phyloP scores from a whole-genome alignment of 495 filamentous ascomycete genomes.

The Hypoxylon rickii region DNA sequence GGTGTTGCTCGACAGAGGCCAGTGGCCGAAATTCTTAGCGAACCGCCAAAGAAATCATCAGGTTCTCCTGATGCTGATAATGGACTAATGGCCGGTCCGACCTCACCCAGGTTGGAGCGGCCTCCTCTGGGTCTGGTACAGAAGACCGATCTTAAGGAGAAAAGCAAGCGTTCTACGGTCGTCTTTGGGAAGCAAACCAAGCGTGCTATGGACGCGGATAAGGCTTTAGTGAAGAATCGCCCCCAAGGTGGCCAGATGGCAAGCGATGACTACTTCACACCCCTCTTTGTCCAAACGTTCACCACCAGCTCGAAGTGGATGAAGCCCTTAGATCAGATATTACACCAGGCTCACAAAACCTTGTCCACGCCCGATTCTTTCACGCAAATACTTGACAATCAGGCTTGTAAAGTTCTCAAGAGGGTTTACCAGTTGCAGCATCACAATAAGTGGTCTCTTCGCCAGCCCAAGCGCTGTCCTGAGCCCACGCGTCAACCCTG shows the following conservation, averaged over 20 bases:
- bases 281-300: slow-evolving; percentile 76
- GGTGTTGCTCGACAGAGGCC: slow-evolving; percentile 73
- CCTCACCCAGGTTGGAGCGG: slow-evolving; percentile 43
- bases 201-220: slow-evolving; percentile 36
- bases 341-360: slow-evolving; percentile 79
- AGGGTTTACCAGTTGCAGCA: slow-evolving; percentile 88
- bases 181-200: slow-evolving; percentile 69
- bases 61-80: slow-evolving; percentile 38
- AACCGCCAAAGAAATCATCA: slow-evolving; percentile 57
- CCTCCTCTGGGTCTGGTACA: slow-evolving; percentile 48
- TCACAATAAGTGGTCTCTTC: slow-evolving; percentile 85
- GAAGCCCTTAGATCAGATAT: slow-evolving; percentile 67
- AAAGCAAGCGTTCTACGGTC: slow-evolving; percentile 75
- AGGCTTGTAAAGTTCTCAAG: slow-evolving; percentile 80
- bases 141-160: slow-evolving; percentile 65
- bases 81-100: slow-evolving; percentile 40
- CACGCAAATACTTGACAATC: slow-evolving; percentile 76
- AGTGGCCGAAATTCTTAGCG: slow-evolving; percentile 72
- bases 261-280: slow-evolving; percentile 76
- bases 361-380: slow-evolving; percentile 77
- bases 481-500: slow-evolving; percentile 76
- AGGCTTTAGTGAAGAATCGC: slow-evolving; percentile 35
- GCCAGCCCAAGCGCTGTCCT: slow-evolving; percentile 76
- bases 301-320: slow-evolving; percentile 60
- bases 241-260: slow-evolving; percentile 48